Conservation (phyloP, 2,329 filamentous ascomycete species). For the Hypoxylon sp. region DNA sequence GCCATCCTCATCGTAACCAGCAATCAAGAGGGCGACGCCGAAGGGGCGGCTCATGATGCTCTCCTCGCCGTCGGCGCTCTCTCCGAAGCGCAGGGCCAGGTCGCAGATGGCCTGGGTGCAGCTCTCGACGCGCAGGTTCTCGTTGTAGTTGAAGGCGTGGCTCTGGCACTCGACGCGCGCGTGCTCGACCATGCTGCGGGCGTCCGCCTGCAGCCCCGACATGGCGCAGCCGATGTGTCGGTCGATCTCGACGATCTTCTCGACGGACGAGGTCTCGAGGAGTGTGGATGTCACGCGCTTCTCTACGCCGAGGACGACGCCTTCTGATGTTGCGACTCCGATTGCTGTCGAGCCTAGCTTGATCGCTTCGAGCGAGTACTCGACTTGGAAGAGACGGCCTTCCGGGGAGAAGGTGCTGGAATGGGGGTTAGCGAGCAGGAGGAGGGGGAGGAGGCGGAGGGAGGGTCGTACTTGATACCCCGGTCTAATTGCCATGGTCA, state of each 20-base stretch:
- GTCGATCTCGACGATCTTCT: slow-evolving; percentile 99
- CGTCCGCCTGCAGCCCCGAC: slow-evolving; percentile 97
- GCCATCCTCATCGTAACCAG: slow-evolving; percentile 96
- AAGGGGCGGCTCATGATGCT: slow-evolving; percentile 99
- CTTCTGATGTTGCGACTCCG: slow-evolving; percentile 94
- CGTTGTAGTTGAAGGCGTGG: slow-evolving; percentile 98
- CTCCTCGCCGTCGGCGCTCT: slow-evolving; percentile 97
- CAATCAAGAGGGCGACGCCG: slow-evolving; percentile 95
- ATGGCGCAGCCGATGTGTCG: slow-evolving; percentile 99
- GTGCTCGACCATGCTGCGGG: slow-evolving; percentile 97
- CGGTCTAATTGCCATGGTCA: slow-evolving; percentile 75
- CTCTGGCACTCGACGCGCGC: slow-evolving; percentile 97
- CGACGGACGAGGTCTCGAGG: slow-evolving; percentile 96
- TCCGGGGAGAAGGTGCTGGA: slow-evolving; percentile 97
- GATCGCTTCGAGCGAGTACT: slow-evolving; percentile 99
- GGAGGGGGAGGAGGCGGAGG: slow-evolving; percentile 28
- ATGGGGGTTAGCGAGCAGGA: slow-evolving; percentile 32
- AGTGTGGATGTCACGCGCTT: slow-evolving; percentile 98
- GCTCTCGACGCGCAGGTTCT: slow-evolving; percentile 94
- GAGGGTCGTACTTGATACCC: slow-evolving; percentile 86
- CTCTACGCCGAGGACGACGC: slow-evolving; percentile 96
- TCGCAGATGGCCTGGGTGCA: slow-evolving; percentile 99
- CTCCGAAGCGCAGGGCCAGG: slow-evolving; percentile 93
- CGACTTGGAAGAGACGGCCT: slow-evolving; percentile 99
- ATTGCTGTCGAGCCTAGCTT: slow-evolving; percentile 99